phyloP scores from a whole-genome alignment of 1,139 yeast species.

The Hyphopichia wangnamkhiaoensis region DNA sequence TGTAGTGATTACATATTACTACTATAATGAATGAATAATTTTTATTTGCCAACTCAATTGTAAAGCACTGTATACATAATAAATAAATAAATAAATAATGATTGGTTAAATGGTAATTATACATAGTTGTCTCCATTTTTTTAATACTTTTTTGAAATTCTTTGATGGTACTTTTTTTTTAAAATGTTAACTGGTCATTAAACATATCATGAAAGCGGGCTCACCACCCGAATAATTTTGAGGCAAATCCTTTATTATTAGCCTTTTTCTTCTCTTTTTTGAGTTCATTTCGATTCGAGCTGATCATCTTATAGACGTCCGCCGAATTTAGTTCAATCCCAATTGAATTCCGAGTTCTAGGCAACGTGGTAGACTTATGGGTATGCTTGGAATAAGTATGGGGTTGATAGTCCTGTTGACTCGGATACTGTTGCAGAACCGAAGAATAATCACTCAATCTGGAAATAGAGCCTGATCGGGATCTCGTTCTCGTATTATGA shows the following conservation, averaged over 20 bases:
- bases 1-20: neutral
- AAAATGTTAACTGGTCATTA: neutral
- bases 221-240: constrained; percentile 41
- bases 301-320: constrained; percentile 25
- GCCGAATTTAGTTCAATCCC: constrained; percentile 16
- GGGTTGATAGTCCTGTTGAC: neutral
- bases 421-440: neutral
- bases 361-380: neutral
- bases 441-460: constrained; percentile 3
- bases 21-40: neutral
- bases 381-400: neutral
- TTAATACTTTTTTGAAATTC: neutral
- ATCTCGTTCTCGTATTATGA: neutral
- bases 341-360: neutral
- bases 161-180: neutral
- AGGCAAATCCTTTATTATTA: constrained; percentile 20
- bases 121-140: neutral
- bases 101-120: no score
- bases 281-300: constrained; percentile 11
- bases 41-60: neutral
- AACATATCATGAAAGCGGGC: no score
- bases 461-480: constrained; percentile 5
- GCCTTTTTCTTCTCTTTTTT: constrained; percentile 8
- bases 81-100: constrained; percentile 2
- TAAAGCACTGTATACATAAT: no score